Percentiles rank a stretch among this genome's conserved stretches.
phyloP scores from a whole-genome alignment of 23 red algal species.

The Agarophyton chilense region DNA sequence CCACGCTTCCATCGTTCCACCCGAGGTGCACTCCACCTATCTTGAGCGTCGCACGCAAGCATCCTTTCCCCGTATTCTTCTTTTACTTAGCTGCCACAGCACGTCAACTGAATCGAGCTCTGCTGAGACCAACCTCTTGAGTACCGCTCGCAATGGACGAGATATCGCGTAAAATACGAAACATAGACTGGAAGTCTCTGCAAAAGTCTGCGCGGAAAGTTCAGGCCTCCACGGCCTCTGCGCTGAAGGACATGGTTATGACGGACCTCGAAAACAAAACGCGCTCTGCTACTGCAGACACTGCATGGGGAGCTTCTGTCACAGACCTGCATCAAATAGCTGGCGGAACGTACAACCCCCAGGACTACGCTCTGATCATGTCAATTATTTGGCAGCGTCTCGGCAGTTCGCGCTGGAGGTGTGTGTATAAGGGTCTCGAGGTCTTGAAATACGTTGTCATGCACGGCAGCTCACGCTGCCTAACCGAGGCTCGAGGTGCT shows the following conservation, averaged over 20 bases:
- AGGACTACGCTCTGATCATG: conserved; percentile 94
- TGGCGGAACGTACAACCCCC: conserved; percentile 67
- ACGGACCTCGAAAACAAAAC: conserved; percentile 96
- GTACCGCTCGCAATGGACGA: conserved; percentile 54
- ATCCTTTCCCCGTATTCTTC: background rate
- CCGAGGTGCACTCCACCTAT: background rate
- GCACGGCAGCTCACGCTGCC: conserved; percentile 79
- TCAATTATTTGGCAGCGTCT: conserved; percentile 91
- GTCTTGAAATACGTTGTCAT: conserved; percentile 78
- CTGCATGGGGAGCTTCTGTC: conserved; percentile 75
- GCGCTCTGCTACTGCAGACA: conserved; percentile 83
- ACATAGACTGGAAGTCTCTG: conserved; percentile 84
- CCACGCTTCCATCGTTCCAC: too few species aligned
- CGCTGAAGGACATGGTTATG: conserved; percentile 94
- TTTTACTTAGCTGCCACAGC: background rate
- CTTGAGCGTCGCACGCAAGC: background rate
- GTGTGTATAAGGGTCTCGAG: conserved; percentile 94
- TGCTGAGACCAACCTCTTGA: background rate
- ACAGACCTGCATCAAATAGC: conserved; percentile 89
- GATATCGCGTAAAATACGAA: conserved; percentile 56
- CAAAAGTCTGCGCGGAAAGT: conserved; percentile 69
- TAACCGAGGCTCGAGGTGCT: conserved; percentile 74
- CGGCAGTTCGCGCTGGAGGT: conserved; percentile 76
- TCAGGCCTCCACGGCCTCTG: conserved; percentile 67
- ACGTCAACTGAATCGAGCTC: background rate